Percentiles rank a stretch among this genome's conserved stretches.
These are phyloP conservation scores for Penicillium griseofulvum DNA, from an alignment of 2,329 filamentous ascomycete genomes.

Conservation along the genomic window DNA sequence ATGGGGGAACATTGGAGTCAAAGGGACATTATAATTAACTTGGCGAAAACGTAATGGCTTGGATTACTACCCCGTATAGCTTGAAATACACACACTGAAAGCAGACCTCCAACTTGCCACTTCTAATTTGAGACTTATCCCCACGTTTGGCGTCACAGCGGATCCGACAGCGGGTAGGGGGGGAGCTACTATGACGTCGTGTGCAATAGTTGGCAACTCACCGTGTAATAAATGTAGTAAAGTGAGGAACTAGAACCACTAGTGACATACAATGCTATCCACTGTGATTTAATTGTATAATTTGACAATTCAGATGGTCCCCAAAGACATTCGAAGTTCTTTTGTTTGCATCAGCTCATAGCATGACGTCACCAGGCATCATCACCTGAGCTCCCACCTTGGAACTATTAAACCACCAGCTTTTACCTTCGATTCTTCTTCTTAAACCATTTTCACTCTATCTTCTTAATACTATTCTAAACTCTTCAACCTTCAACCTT, in stretches of 20 bases:
- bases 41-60: constrained; percentile 13
- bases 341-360: constrained; percentile 4
- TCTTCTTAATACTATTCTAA: constrained; percentile 8
- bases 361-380: constrained; percentile 26
- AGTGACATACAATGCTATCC: background rate
- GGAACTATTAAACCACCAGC: constrained; percentile 4
- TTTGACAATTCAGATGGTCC: background rate
- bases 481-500: background rate
- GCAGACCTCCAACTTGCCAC: constrained; percentile 5
- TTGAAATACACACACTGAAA: background rate
- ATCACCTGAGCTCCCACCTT: constrained; percentile 10
- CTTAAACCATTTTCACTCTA: background rate
- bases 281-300: constrained; percentile 20
- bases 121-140: background rate
- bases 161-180: constrained; percentile 1
- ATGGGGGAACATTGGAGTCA: background rate
- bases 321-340: constrained; percentile 10
- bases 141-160: constrained; percentile 9
- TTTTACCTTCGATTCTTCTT: background rate
- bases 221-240: constrained; percentile 6
- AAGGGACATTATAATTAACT: constrained; percentile 11
- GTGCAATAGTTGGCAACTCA: constrained; percentile 8
- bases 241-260: constrained; percentile 1
- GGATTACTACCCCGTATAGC: background rate
- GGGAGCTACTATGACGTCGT: constrained; percentile 11